Evolutionary conservation across 331 rosid species (phyloP).

Genomic region (Malus hybrid): DNA sequence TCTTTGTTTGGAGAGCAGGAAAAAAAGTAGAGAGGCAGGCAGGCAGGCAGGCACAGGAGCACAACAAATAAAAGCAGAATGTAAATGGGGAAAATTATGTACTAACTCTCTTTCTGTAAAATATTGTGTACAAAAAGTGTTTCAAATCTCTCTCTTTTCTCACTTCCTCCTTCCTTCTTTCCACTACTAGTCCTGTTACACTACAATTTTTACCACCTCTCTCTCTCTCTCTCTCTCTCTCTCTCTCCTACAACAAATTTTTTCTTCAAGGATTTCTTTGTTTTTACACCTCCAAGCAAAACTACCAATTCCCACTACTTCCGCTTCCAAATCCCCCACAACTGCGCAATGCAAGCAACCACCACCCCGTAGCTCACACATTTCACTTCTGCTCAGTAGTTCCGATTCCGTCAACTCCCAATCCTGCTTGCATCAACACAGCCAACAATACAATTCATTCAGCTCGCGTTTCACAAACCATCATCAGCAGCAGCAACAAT

Average conservation of each 20-base stretch:
- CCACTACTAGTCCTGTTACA: background rate
- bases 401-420: background rate
- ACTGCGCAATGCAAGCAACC: background rate
- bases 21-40: too few species aligned
- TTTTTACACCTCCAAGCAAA: conserved; percentile 12
- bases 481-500: background rate
- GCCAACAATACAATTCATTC: background rate
- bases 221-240: background rate
- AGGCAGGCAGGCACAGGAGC: background rate
- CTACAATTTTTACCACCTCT: background rate
- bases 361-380: background rate
- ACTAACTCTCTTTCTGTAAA: conserved; percentile 6
- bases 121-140: conserved; percentile 10
- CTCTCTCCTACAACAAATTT: background rate
- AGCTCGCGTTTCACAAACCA: background rate
- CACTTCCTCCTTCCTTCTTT: background rate
- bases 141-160: background rate
- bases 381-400: background rate
- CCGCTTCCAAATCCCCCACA: background rate
- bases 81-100: conserved; percentile 3
- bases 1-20: too few species aligned
- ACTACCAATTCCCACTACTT: background rate
- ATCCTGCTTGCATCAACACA: background rate
- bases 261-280: background rate
- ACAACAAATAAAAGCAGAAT: background rate